phyloP scores from a whole-genome alignment of 2,329 filamentous ascomycete species.

The Bipolaris bicolor region DNA sequence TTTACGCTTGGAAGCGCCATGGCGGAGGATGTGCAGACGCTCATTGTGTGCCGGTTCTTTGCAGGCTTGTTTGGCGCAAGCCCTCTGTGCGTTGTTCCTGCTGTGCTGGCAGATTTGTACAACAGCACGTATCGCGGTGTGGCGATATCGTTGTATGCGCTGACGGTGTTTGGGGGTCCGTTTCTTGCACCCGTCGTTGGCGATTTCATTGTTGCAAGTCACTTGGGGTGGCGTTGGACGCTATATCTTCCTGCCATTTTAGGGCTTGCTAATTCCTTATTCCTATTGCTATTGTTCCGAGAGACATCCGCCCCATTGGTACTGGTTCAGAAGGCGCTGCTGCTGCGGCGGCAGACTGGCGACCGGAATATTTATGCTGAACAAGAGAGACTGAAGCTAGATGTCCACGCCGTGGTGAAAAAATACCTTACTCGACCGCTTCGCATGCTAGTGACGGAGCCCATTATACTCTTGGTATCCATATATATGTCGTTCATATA shows the following conservation, averaged over 20 bases:
- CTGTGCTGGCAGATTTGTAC: not conserved
- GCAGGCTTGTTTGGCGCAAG: constrained; percentile 1
- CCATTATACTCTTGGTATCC: not conserved
- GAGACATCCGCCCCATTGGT: not conserved
- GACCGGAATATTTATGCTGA: not conserved
- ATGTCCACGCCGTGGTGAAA: too few species aligned
- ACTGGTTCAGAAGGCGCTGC: not conserved
- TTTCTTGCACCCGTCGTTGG: not conserved
- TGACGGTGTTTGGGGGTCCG: not conserved
- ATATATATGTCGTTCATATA: constrained; percentile 1
- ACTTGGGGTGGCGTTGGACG: not conserved
- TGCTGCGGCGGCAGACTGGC: not conserved
- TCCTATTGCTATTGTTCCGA: not conserved
- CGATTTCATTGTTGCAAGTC: not conserved
- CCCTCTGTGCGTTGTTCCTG: not conserved
- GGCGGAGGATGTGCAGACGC: not conserved
- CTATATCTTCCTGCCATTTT: not conserved
- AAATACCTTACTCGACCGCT: not conserved
- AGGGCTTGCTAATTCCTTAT: not conserved
- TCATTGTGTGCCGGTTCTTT: not conserved
- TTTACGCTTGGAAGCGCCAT: not conserved
- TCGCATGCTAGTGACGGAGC: not conserved
- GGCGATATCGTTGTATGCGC: not conserved
- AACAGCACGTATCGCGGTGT: not conserved
- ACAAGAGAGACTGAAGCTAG: too few species aligned